Base-by-base conservation (phyloP, 2,329 filamentous ascomycete species). In the Balansia obtecta region DNA sequence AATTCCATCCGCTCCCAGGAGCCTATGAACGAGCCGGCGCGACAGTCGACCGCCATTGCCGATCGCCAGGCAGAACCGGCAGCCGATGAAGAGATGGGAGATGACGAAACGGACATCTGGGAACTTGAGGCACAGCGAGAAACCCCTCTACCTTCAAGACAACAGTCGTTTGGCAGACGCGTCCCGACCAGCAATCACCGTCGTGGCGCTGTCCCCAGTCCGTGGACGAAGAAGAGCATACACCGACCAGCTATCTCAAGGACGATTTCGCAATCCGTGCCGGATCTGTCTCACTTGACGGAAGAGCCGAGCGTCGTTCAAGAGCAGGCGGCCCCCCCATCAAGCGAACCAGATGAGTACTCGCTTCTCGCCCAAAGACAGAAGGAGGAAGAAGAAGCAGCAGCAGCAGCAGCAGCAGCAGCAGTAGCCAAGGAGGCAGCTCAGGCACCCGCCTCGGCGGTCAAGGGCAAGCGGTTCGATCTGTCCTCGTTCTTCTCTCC, bases 401-500 rank as follows among this genome's bases (percentile, higher is more conserved):
- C 49, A 38, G 51, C 20, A 22, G n/a, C n/a, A 39, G 48, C 44
- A 51, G 56, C 49, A 38, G 51, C 20, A 39, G 48, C 44, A 51
- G 56, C 49, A 38, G 51, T 4, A 22, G 51, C 51, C 11, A 48
- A 53, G 33, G 56, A 56, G 3, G 38, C 45, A 3, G 22, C 52
- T 11, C 42, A 43, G n/a, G 37, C 37, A 22, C 54, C 59, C 1
- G 52, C 57, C 38, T 59, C 60, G 15, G 58, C 53, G 3, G 56
- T 56, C 10, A 65, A 65, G 47, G 54, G 61, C 7, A 65, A 58
- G 38, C 64, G 64, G 20, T 71, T 75, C 48, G 72, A 79, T 48
- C 64, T 80, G 2, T 69, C 74, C 6, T 67, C 69, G 8, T 81
- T 80, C 60, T 81, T 81, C 58, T 81, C 77, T 0, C 80, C 77